phyloP scores from a whole-genome alignment of 78 protist genomes.

The Protostelium mycophagum region DNA sequence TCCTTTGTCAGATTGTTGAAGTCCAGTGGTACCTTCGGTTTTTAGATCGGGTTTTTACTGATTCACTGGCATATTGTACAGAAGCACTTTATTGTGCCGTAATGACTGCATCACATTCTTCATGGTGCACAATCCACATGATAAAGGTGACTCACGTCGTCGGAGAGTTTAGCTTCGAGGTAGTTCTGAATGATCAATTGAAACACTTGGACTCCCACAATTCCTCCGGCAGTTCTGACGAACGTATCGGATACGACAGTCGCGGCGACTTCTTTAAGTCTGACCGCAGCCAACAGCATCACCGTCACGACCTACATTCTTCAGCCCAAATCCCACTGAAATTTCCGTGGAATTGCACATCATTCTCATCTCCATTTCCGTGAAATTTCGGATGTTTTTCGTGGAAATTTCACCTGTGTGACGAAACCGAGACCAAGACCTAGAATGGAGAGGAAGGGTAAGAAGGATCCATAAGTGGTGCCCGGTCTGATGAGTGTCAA shows the following conservation, averaged over 20 bases:
- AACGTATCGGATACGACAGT: background rate
- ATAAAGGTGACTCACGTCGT: background rate
- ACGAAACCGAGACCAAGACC: background rate
- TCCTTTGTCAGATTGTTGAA: too few species aligned
- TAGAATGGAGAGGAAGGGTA: background rate
- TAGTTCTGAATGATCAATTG: background rate
- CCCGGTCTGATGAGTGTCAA: background rate
- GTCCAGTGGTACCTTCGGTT: too few species aligned
- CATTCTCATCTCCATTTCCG: too few species aligned
- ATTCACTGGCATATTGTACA: too few species aligned
- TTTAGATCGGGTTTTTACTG: too few species aligned
- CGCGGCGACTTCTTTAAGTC: background rate
- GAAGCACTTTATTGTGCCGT: too few species aligned
- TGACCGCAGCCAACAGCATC: background rate
- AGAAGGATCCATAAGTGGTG: background rate
- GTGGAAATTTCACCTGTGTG: background rate
- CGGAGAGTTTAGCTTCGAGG: background rate
- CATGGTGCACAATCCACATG: too few species aligned
- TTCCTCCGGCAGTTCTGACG: background rate
- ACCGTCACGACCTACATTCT: background rate
- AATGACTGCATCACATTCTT: background rate
- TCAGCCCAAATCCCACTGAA: too few species aligned
- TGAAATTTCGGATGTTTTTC: background rate
- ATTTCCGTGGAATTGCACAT: too few species aligned
- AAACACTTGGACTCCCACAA: background rate